Evolutionary conservation across 805 yeast species (phyloP), one percentile per base, ranked within the genome.

Genomic region (Hanseniaspora clermontiae): DNA sequence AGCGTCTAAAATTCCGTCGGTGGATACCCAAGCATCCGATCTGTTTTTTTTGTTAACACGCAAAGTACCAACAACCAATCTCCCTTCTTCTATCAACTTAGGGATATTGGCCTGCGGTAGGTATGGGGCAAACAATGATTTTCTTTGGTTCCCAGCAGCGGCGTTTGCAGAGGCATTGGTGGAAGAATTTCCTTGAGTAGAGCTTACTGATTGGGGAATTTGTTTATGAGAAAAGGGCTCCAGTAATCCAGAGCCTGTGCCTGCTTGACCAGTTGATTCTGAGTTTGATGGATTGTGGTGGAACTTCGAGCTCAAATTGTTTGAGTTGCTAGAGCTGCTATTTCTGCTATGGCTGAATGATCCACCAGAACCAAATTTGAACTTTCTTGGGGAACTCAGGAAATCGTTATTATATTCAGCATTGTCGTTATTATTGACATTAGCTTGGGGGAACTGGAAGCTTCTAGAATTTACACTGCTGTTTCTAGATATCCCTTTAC

Each of bases 1-100:
- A 0, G 98, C 95, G 70, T 93, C 98, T 60, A 93, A 77, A 36
- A 90, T 77, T 1, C 96, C 96, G 68, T 90, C 97, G 0, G 97
- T 91, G 7, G 96, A 82, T n/a, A 93, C 97, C 71, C 95, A 93
- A 0, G 98, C 98, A 71, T 93, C 97, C 1, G 96, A 88, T 64
- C 98, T 78, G 68, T 93, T 93, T 70, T 93, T 93, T 70, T 89
- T 90, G 72, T 93, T 93, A 46, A 93, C 98, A 61, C 98, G 79
- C 63, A 93, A 74, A 31, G 84, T 84, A 63, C 98, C 98, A 3
- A 95, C 83, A 8, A 93, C 97, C 54, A 93, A 75, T 60, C 89
- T 80, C 20, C 97, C 97, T 60, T 91, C 96, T 60, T 81, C 79
- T 47, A 93, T 83, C 59, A 93, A 74, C 29, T 83, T 95, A 1